phyloP scores from a whole-genome alignment of 768 basidiomycete species.

The Suillus placidus region DNA sequence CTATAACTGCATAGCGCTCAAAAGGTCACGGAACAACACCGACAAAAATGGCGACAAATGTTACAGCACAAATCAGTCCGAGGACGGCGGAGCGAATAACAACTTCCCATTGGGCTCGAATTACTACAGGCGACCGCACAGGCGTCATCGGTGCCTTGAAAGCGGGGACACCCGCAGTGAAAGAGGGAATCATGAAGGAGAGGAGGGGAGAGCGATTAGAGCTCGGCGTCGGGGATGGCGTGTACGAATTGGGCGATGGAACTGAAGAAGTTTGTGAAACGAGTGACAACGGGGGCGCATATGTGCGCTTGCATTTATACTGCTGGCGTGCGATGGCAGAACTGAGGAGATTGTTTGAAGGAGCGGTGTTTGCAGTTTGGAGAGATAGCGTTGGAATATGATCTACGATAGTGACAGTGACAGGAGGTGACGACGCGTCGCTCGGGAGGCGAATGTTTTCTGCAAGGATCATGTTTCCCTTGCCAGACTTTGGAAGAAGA shows the following conservation, averaged over 20 bases:
- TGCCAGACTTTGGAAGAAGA: constrained; percentile 19
- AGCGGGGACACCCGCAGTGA: constrained; percentile 57
- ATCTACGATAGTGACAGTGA: not conserved
- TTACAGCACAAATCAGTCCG: constrained; percentile 43
- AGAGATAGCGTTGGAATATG: not conserved
- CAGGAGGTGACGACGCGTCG: not conserved
- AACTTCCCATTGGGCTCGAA: constrained; percentile 86
- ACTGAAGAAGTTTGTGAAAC: constrained; percentile 5
- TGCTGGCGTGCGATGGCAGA: constrained; percentile 26
- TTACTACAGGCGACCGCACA: constrained; percentile 68
- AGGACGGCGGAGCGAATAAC: constrained; percentile 60
- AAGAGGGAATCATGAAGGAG: constrained; percentile 28
- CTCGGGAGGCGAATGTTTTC: not conserved
- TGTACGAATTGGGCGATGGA: not conserved
- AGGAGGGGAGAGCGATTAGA: constrained; percentile 12
- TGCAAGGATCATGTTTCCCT: not conserved
- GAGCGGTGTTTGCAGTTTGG: not conserved
- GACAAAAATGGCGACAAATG: constrained; percentile 34
- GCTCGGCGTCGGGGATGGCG: not conserved
- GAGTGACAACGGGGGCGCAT: constrained; percentile 6
- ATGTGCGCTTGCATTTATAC: constrained; percentile 31
- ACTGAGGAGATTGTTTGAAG: constrained; percentile 1
- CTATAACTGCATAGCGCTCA: constrained; percentile 14
- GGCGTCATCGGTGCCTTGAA: constrained; percentile 72
- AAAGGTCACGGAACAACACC: constrained; percentile 31